These are phyloP conservation scores for Datura wrightii DNA, from an alignment of 257 asterid genomes.

Conservation along the genomic window DNA sequence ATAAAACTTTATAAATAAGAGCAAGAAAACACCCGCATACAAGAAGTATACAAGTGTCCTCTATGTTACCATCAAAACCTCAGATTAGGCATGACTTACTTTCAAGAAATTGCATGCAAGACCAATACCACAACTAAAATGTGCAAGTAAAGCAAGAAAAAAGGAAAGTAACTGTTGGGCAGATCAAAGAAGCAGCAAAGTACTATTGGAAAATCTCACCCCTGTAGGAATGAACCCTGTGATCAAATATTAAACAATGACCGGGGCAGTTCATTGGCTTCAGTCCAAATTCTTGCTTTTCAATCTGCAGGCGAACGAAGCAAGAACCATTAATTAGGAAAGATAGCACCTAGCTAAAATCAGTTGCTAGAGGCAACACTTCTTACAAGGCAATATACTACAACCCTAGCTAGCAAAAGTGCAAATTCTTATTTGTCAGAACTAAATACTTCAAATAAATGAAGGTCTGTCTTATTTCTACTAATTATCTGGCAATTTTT, in stretches of 20 bases:
- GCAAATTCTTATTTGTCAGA: background rate
- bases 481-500: background rate
- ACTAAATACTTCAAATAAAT: constrained; percentile 2
- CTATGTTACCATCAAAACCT: background rate
- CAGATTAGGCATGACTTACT: background rate
- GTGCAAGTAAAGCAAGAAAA: constrained; percentile 27
- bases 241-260: constrained; percentile 94
- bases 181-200: background rate
- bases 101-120: background rate
- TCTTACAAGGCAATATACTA: background rate
- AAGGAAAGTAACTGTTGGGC: background rate
- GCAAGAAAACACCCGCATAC: background rate
- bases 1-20: background rate
- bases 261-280: constrained; percentile 99
- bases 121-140: constrained; percentile 27
- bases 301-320: constrained; percentile 59
- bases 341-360: background rate
- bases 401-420: background rate
- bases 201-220: constrained; percentile 51
- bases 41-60: background rate
- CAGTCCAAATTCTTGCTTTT: constrained; percentile 94
- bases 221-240: constrained; percentile 95
- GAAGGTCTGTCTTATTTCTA: background rate
- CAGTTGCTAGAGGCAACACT: background rate
- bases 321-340: background rate